Base-by-base conservation (phyloP, 352 stramenopile species). In the Globisporangium perplexum region DNA sequence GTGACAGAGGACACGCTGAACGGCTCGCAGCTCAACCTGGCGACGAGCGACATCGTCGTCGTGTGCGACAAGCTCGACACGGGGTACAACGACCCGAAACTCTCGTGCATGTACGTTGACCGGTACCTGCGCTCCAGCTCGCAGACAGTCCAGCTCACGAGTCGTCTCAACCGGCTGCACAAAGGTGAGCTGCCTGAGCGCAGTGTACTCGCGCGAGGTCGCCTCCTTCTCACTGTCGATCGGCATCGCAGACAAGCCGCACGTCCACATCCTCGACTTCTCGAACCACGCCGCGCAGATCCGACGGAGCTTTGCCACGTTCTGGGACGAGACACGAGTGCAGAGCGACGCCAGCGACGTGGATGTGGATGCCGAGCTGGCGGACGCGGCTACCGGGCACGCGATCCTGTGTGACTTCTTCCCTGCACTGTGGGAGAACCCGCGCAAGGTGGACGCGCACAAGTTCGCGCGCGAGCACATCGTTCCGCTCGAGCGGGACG, bases 41-140 rank as follows among this genome's bases (percentile, higher is more conserved):
- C 66, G 5, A 75, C 71, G 28, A 88, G 77, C 30, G 80, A 91
- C 47, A 61, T 92, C 17, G 74, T 93, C 26, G 82, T 93, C 56
- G 83, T 93, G 7, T 93, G 83, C 65, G 83, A 93, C 50, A 93
- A 93, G 50, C 77, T 93, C 7, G 83, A 93, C 46, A 93, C 83
- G 2, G 83, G 83, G 3, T 93, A 89, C 69, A 93, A 90, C 48
- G 81, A 93, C 39, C 81, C 83, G 0, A 44, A 78, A 33, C 66
- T 93, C 15, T 62, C 74, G 4, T 80, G 71, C 23, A 91, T 93
- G 80, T 93, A 90, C 55, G 79, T 93, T n/a, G 83, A 93, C 56
- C 78, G 83, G 12, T 79, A 83, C 36, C 62, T 93, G 35, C 74
- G 73, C 7, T 76, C 76, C 6, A 83, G 68, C 22, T 65, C 71